Evolutionary conservation across 2,329 filamentous ascomycete species (phyloP), one percentile per base, ranked within the genome.

Genomic region (Ascochyta viciae-villosae): DNA sequence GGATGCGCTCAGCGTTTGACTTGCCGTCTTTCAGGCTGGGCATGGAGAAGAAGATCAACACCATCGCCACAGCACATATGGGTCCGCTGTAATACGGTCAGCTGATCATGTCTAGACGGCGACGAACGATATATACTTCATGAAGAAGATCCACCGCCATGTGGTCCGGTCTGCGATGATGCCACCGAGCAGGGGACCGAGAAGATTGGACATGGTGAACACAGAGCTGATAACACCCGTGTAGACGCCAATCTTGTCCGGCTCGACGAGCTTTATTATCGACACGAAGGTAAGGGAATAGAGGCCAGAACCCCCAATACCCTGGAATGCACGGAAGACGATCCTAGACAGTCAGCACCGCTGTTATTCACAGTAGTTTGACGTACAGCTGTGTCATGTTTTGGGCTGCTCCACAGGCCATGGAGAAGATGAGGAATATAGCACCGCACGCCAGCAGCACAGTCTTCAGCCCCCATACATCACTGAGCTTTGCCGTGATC

Each of bases 81-180:
- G 71, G 70, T 5, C 67, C 68, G 51, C 66, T 70, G 31, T 39
- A 2, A 23, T 39, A 19, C 16, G 4, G 22, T 62, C 26, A 60
- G 52, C 45, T 9, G 41, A 10, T 9, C 6, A 16, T 9, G 3
- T 16, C 9, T 19, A 44, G 9, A 46, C 35, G n/a, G 33, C 40
- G 34, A 26, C 19, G 29, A 16, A 67, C 2, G 15, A 35, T 10
- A 8, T 74, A 33, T 43, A 81, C 78, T 82, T 81, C 3, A 82
- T 70, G 34, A 76, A 75, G 58, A 82, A 82, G 2, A 82, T 77
- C 80, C 80, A 80, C 61, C 78, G 65, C 80, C 79, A 82, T 0
- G 69, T 76, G 0, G 74, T 70, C 10, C 74, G 60, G 41, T 77
- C 72, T 7, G 68, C 71, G 6, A 82, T 80, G 8, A 72, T 69